These are phyloP conservation scores for Fremontodendron californicum DNA, from an alignment of 345 rosid genomes.

Conservation along the genomic window DNA sequence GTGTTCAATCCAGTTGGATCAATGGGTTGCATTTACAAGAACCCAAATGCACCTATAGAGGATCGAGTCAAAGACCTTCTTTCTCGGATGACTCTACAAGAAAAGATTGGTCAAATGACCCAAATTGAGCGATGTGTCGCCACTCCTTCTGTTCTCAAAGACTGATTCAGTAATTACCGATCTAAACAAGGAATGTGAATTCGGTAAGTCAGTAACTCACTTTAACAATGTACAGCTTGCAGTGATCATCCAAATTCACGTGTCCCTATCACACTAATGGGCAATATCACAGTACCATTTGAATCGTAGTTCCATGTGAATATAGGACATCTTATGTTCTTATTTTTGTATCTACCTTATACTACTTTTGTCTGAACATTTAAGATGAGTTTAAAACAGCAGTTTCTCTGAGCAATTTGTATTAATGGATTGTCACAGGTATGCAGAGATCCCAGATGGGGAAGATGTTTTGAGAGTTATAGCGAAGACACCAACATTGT, in stretches of 20 bases:
- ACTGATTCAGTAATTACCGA: too few relatives aligned
- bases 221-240: not conserved
- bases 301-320: not conserved
- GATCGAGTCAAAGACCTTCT: constrained; percentile 74
- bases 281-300: not conserved
- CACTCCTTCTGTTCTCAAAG: constrained; percentile 42
- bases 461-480: constrained; percentile 77
- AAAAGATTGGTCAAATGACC: constrained; percentile 86
- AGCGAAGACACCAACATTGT: constrained; percentile 64
- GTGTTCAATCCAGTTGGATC: not conserved
- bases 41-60: constrained; percentile 53
- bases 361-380: too few relatives aligned
- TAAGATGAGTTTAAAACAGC: not conserved
- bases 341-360: not conserved
- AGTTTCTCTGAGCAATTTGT: constrained; percentile 11
- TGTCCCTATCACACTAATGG: not conserved
- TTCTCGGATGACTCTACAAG: constrained; percentile 69
- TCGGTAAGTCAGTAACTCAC: not conserved
- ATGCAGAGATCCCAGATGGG: constrained; percentile 85
- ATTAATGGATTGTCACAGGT: constrained; percentile 43
- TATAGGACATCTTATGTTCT: not conserved
- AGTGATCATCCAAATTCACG: not conserved
- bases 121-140: constrained; percentile 67
- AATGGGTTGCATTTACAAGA: constrained; percentile 50
- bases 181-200: not conserved